Evolutionary conservation across 495 filamentous ascomycete genomes (phyloP), one percentile per base, ranked within the genome.

Genomic region (Xylaria intraflava): DNA sequence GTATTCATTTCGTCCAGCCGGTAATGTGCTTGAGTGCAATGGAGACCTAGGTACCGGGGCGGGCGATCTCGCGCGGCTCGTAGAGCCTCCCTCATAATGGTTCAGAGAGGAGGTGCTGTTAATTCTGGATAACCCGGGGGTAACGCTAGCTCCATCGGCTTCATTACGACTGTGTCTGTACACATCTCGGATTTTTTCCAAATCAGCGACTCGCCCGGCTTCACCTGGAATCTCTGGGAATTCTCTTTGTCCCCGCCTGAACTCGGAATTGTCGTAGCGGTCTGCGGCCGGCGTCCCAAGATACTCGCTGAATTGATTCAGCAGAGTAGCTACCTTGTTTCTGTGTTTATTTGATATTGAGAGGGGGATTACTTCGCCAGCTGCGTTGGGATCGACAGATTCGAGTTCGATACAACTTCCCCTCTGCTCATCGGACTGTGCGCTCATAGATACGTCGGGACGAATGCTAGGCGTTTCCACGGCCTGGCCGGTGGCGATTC

Each of bases 201-300:
- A 63, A 12, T 60, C 46, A 0, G 44, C 27, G 40, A 78, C 80
- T 39, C 76, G 68, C 14, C 68, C 51, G 14, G 57, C 59, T 47
- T 82, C 79, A 5, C 75, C 78, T 1, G 78, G 78, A 4, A 78
- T 67, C 51, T 73, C 67, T 3, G 79, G 78, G 47, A 75, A 82
- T 30, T 69, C 68, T 6, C 65, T 46, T n/a, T 72, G 71, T 33
- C 64, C 62, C 8, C 71, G 65, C 7, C 71, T 66, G 51, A 81
- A 80, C 1, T 71, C 73, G 1, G 68, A 70, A 26, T 75, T 67
- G 56, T 78, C 72, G 49, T 75, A 76, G 19, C 64, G 62, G 12
- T 66, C 62, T 20, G 67, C 61, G 0, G 69, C 64, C 46, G 73
- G 70, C 1, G 66, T 69, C 9, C 75, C 70, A 2, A 82, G 45